Base-by-base conservation (phyloP, 306 rosid genomes). In the Betula pendula region DNA sequence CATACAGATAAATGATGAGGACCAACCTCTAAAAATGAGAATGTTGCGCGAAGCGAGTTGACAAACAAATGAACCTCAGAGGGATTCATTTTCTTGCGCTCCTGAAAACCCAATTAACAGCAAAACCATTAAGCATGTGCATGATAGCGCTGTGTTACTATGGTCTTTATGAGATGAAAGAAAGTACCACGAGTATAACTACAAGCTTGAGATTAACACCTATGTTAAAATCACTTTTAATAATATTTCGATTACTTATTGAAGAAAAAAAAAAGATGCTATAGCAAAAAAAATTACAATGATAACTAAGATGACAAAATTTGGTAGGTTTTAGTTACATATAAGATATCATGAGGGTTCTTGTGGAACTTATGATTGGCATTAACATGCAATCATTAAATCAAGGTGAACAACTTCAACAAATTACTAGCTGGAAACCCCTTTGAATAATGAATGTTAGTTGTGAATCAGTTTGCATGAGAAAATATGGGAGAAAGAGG, bases 21-120 rank as follows among this genome's bases (percentile, higher is more conserved):
- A 74, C 78, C 69, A 63, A 95, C 98, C 97, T 90, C 97, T 29
- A 95, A 75, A 81, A 72, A 72, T 13, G 96, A 82, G 84, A 92
- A 85, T 13, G 97, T 78, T 72, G 95, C 80, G 49, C 97, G 96
- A 71, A 95, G 87, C 19, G 84, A 84, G 68, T 86, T 87, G 74
- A 92, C 96, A 68, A 84, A 95, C 77, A 47, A 68, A 70, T 83
- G 87, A 84, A 13, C 85, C 82, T 89, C 97, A 22, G 87, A 80
- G 66, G 82, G 63, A 80, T 71, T 83, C 96, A 89, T 88, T 38
- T 58, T 42, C 86, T 75, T 82, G 47, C 98, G 97, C 75, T 95
- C 98, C 98, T 95, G 89, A 72, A 71, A 77, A 88, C 38, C 68
- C 72, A 80, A 84, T 81, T 38, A 75, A 84, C 65, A 51, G 29